These are phyloP conservation scores for Russula emetica DNA, from an alignment of 768 basidiomycete species.

Conservation along the genomic window DNA sequence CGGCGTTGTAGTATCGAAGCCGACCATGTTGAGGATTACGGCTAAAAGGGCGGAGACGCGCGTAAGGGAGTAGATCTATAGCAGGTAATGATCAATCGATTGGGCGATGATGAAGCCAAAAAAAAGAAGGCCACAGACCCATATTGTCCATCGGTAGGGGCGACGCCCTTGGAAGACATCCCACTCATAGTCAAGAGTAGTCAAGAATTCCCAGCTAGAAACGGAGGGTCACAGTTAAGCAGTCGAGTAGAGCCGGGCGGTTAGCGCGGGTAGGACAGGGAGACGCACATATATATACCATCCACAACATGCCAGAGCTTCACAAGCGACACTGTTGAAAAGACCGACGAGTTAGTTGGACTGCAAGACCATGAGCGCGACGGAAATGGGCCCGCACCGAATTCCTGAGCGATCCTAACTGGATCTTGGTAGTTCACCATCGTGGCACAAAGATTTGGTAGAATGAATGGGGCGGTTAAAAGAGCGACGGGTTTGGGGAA, in stretches of 20 bases:
- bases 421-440: slow-evolving; percentile 9
- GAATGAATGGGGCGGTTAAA: neutral
- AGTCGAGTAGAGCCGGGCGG: neutral
- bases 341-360: neutral
- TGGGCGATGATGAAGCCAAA: neutral
- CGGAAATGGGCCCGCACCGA: neutral
- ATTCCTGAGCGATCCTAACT: neutral
- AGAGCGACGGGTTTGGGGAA: neutral
- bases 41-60: neutral
- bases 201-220: neutral
- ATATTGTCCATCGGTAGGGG: slow-evolving; percentile 3
- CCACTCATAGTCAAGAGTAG: slow-evolving; percentile 1
- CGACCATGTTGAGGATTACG: slow-evolving; percentile 5
- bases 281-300: slow-evolving; percentile 13
- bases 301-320: slow-evolving; percentile 13
- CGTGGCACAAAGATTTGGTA: neutral
- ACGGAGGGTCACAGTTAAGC: neutral
- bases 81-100: neutral
- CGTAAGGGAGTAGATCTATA: slow-evolving; percentile 15
- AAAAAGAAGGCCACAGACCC: neutral
- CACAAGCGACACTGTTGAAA: neutral
- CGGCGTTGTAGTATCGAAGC: neutral
- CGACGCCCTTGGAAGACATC: neutral
- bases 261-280: neutral
- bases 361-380: neutral